Evolutionary conservation across 2,329 filamentous ascomycete genomes (phyloP), one percentile per base, ranked within the genome.

Genomic region (Talaromyces rugulosus): DNA sequence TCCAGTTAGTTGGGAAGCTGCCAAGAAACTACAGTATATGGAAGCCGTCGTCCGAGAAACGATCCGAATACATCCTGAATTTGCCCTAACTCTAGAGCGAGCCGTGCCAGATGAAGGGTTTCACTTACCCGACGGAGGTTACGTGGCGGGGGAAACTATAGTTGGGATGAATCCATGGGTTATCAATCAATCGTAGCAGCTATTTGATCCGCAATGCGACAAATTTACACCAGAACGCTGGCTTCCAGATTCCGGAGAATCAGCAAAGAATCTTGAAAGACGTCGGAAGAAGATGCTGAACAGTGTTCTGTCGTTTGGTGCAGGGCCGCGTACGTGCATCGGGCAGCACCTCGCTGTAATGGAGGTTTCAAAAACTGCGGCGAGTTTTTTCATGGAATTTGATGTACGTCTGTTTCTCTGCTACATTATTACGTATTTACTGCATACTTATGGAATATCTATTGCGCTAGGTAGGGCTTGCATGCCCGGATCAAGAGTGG

Each of bases 371-470:
- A 70, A 69, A 58, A 57, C 68, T 7, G 63, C 68, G 60, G 66
- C 66, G 23, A 68, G 63, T 12, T 50, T 84, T 54, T 74, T 82
- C 64, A 67, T 65, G 7, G 72, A 66, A 47, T 84, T 81, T 65
- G 72, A 81, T 65, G 74, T 77, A 59, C 69, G 75, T 71, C 23
- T 34, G 9, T 56, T 40, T 62, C 5, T 23, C 23, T 23, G 23
- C 23, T 23, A 23, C 23, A 23, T 52, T 30, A 14, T 6, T 27
- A 42, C 54, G 3, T 36, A 34, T 60, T 33, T 34, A 36, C 33
- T 7, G 12, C 12, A 12, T 36, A 36, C 33, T 7, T 36, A 12
- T 36, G 7, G 7, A 36, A 8, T 8, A 36, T 36, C 33, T 8
- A 8, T 12, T 36, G 7, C 33, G 33, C 12, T 23, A 23, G 23